Conservation (phyloP, 768 basidiomycete species). For the Tubosaeta brunneosetosa region DNA sequence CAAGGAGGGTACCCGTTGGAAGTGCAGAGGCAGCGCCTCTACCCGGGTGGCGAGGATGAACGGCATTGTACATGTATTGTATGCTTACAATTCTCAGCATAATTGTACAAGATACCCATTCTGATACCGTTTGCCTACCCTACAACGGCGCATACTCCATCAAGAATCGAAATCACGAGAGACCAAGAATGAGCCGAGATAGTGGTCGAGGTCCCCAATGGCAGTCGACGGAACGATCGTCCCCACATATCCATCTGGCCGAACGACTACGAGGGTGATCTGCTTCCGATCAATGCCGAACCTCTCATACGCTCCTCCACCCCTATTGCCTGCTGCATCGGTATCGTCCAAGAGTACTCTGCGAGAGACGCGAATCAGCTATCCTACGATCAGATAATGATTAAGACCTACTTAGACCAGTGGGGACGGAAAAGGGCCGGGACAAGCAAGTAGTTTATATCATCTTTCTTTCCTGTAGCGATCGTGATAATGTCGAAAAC, state of each 20-base stretch:
- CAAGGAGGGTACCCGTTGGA: conserved; percentile 63
- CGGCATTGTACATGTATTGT: conserved; percentile 4
- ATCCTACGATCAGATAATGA: not conserved
- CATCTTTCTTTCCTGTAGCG: conserved; percentile 28
- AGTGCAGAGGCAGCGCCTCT: conserved; percentile 57
- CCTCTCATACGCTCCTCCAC: conserved; percentile 32
- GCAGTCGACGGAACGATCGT: conserved; percentile 27
- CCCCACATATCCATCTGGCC: conserved; percentile 41
- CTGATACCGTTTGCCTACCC: not conserved
- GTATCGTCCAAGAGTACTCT: conserved; percentile 37
- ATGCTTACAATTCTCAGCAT: conserved; percentile 12
- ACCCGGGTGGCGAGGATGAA: conserved; percentile 48
- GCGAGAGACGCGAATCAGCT: not conserved
- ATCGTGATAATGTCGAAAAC: conserved; percentile 33
- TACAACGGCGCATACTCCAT: not conserved
- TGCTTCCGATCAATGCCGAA: conserved; percentile 30
- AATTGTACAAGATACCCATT: conserved; percentile 23
- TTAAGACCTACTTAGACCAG: conserved; percentile 37
- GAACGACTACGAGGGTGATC: conserved; percentile 34
- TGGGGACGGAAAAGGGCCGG: conserved; percentile 36
- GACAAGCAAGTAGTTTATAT: conserved; percentile 31
- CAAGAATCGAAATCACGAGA: not conserved
- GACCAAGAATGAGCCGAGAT: conserved; percentile 47
- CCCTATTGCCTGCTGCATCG: conserved; percentile 26
- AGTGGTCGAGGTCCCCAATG: conserved; percentile 37